Base-by-base conservation (phyloP, 2,329 filamentous ascomycete species). In the Aspergillus tanneri region DNA sequence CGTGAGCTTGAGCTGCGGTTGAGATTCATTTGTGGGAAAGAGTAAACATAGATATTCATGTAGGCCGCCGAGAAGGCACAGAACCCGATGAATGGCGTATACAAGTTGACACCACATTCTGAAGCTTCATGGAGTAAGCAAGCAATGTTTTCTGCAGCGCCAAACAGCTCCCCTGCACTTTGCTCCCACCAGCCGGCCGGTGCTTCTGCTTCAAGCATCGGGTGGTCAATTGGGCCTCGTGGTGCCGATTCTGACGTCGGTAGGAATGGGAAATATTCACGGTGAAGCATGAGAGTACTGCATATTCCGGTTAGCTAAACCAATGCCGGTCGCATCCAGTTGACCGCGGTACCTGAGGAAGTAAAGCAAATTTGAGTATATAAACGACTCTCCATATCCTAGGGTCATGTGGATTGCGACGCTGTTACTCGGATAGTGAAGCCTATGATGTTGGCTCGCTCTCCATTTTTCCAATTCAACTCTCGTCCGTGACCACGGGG, bases 261-360 rank as follows among this genome's bases (percentile, higher is more conserved):
- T 3, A 43, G n/a, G 14, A 43, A 43, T 8, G 41, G 41, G 8
- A 43, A 43, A 16, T 43, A 43, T 18, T 43, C 41, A 16, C 41
- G 41, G 18, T 43, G 41, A 10, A 43, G 28, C 41, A 43, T 43
- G 12, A 43, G 41, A n/a, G 41, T 43, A 12, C 41, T 43, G n/a
- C n/a, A n/a, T n/a, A n/a, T n/a, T n/a, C n/a, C n/a, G n/a, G n/a
- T n/a, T n/a, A n/a, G n/a, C n/a, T n/a, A n/a, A n/a, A n/a, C n/a
- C n/a, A n/a, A n/a, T n/a, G n/a, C n/a, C n/a, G n/a, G n/a, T n/a
- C n/a, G n/a, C n/a, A n/a, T n/a, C n/a, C n/a, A n/a, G n/a, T n/a
- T 32, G n/a, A 32, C 28, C n/a, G n/a, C n/a, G n/a, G 18, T 14
- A 43, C 41, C 41, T 36, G 3, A 43, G 8, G 19, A 34, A 43